Percentiles rank a stretch among this genome's conserved stretches.
These are phyloP conservation scores for Hypoxylon rubiginosum DNA, from an alignment of 2,329 filamentous ascomycete species.

Conservation along the genomic window DNA sequence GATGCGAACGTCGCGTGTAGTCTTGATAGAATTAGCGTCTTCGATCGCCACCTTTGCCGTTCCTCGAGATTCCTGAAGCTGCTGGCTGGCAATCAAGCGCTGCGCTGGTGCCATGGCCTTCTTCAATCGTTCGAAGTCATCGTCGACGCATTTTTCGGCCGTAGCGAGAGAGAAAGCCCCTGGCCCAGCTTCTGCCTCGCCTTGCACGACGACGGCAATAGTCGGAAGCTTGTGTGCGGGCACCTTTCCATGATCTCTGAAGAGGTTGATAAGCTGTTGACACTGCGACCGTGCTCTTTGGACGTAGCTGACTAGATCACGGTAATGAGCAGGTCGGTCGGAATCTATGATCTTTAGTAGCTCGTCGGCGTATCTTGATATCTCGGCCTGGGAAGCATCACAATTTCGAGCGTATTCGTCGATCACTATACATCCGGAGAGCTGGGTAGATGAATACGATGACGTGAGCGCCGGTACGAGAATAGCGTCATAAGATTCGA, in stretches of 20 bases:
- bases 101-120: constrained; percentile 91
- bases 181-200: constrained; percentile 90
- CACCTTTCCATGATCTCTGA: constrained; percentile 90
- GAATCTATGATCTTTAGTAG: constrained; percentile 83
- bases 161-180: constrained; percentile 90
- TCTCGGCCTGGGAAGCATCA: constrained; percentile 60
- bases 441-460: constrained; percentile 85
- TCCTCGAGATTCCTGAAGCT: constrained; percentile 81
- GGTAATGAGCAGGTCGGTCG: constrained; percentile 85
- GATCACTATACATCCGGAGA: constrained; percentile 84
- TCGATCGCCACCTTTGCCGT: constrained; percentile 79
- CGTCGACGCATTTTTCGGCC: constrained; percentile 86
- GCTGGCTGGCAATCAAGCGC: constrained; percentile 83
- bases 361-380: constrained; percentile 71
- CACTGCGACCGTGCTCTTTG: constrained; percentile 93
- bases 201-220: constrained; percentile 92
- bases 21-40: constrained; percentile 84
- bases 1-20: constrained; percentile 86
- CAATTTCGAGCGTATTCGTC: constrained; percentile 85
- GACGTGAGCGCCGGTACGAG: constrained; percentile 78
- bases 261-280: constrained; percentile 88
- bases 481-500: constrained; percentile 74
- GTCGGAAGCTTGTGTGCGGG: constrained; percentile 79
- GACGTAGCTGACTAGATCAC: constrained; percentile 89
- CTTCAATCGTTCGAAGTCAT: constrained; percentile 90